These are phyloP conservation scores for Citropsis articulata DNA, from an alignment of 345 rosid species.

Conservation along the genomic window DNA sequence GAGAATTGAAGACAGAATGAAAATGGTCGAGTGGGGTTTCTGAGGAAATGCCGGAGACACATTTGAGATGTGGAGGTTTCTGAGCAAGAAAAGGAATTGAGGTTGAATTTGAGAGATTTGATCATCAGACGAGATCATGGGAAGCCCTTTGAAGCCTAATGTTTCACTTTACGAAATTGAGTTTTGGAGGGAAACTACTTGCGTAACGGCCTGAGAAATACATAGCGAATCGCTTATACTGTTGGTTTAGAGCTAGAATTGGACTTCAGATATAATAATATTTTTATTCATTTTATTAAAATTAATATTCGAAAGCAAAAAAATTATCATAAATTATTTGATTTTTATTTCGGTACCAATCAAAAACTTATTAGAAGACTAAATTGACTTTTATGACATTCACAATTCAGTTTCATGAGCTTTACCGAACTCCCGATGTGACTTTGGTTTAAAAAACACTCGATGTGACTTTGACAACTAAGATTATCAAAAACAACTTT, in stretches of 20 bases:
- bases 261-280: too few relatives aligned
- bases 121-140: slow-evolving; percentile 43
- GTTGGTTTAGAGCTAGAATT: not conserved
- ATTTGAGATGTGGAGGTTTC: slow-evolving; percentile 29
- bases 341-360: too few relatives aligned
- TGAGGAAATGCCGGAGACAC: slow-evolving; percentile 30
- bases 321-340: too few relatives aligned
- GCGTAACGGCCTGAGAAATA: not conserved
- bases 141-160: not conserved
- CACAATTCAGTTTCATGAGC: too few relatives aligned
- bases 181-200: slow-evolving; percentile 5
- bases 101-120: slow-evolving; percentile 29
- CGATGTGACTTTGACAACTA: too few relatives aligned
- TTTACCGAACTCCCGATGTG: too few relatives aligned
- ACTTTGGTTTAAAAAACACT: too few relatives aligned
- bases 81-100: slow-evolving; percentile 7
- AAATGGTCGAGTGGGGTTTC: slow-evolving; percentile 13
- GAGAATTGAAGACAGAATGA: slow-evolving; percentile 15
- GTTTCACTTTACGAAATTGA: not conserved
- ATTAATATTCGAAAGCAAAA: too few relatives aligned
- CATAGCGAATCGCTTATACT: not conserved
- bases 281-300: too few relatives aligned
- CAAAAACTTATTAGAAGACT: too few relatives aligned
- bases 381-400: too few relatives aligned
- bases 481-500: too few relatives aligned